Base-by-base conservation (phyloP, 371 early-diverging fungal genomes). In the Choanephora cucurbitarum region DNA sequence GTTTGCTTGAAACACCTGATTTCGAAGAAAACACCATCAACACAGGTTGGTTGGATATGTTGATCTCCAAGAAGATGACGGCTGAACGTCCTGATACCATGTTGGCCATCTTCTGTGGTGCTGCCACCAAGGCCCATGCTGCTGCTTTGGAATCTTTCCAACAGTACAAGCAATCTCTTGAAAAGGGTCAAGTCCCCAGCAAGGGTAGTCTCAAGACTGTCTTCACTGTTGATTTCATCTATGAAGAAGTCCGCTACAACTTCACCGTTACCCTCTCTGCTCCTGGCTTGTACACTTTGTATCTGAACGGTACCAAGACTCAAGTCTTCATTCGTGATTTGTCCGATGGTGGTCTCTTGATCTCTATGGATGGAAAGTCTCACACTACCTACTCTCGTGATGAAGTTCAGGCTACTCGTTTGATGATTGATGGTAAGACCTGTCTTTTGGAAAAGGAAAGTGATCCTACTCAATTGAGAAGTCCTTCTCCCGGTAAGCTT, bases 401-500 rank as follows among this genome's bases (percentile, higher is more conserved):
- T 55, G 97, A 96, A 70, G 88, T 91, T 22, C 90, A 90, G 64
- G 91, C 88, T 28, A 92, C 93, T 24, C 89, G 91, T 48, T 60
- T 98, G 71, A 90, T 91, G 73, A 79, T 98, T 18, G 94, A 96
- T 60, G 92, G 94, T 67, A 91, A 93, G 76, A 95, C 93, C 14
- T 91, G 91, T 63, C 70, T 94, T 63, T 74, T 99, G 15, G 97
- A 97, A 77, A 91, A 95, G 69, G 97, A 99, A 67, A 89, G 84
- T 48, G 97, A 99, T 70, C 97, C 97, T 44, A 94, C 97, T 33
- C 91, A 94, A 77, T 78, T 99, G 54, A 89, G 96, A 55, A 86
- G 91, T 44, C 95, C 96, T 49, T 94, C 94, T 24, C 94, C 98
- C n/a, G 99, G 99, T 57, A 97, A 99, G 75, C 86, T 99, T 44